Base-by-base conservation (phyloP, 106 monocot species). In the Acorus calamus region DNA sequence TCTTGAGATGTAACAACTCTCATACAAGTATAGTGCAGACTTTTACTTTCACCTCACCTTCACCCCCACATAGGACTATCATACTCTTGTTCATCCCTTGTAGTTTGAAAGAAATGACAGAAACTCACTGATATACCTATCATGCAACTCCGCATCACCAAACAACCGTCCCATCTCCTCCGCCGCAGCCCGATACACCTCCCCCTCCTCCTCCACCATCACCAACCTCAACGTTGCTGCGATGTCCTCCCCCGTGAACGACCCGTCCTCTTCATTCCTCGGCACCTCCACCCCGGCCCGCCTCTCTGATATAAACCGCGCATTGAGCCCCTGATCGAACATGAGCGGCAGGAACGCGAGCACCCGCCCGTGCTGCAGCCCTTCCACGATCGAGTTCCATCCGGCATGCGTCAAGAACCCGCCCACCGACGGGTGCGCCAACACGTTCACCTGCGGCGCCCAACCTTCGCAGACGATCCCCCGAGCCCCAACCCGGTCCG, bases 261-360 rank as follows among this genome's bases (percentile, higher is more conserved):
- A 52, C 4, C 79, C 83, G 42, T 83, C 76, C 14, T 59, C 76
- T 0, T 69, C 56, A 2, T 56, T 48, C 57, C 79, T 76, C 11
- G 49, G 45, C 61, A 83, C 83, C 69, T 79, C 83, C 44, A 73
- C 50, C 8, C 71, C 76, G 12, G 73, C 5, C 49, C 67, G 67
- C 66, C 42, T 76, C 66, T 76, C 83, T 52, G 56, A 68, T 46
- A 83, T 10, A 9, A 57, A 7, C 61, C 75, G 65, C 0, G 76
- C 79, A 55, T 76, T 79, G 28, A 83, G 79, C 51, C 79, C 79
- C 55, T 83, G 83, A 41, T 83, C 79, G 44, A 73, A 75, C 48
- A 79, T 57, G 49, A 83, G 44, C 6, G 79, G 79, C 72, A 84
- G 49, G 8, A 79, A 46, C 49, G 66, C 66, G 68, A 84, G 46